A percentile compares a stretch with the other conserved stretches of the same genome.
Evolutionary conservation across 169 alveolate species (phyloP).

Genomic region (Amoebophrya sp.): DNA sequence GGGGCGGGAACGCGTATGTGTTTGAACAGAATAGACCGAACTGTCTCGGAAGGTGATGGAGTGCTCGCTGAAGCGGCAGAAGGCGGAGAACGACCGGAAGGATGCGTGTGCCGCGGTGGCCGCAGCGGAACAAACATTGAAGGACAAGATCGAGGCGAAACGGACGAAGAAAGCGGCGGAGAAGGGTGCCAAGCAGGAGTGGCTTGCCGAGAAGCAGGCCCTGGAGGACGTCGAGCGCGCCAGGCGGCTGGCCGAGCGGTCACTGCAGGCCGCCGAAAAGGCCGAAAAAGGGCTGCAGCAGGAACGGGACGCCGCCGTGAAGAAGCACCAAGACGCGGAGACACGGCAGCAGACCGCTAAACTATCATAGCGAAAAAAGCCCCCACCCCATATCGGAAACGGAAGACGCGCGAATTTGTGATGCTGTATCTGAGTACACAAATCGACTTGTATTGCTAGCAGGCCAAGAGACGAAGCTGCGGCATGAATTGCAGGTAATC

Average conservation of each 20-base stretch:
- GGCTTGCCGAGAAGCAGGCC: not conserved
- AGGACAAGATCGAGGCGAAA: not conserved
- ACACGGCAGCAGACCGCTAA: not conserved
- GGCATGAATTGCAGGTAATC: no score
- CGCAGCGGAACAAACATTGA: not conserved
- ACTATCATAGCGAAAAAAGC: not conserved
- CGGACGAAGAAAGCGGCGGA: not conserved
- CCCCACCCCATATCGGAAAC: no score
- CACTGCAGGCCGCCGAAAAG: not conserved
- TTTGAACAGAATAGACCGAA: no score
- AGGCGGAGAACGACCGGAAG: not conserved
- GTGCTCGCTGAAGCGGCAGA: not conserved
- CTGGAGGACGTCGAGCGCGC: not conserved
- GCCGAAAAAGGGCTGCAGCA: not conserved
- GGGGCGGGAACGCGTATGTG: no score
- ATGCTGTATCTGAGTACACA: no score
- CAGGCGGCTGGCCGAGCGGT: not conserved
- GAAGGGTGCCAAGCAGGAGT: not conserved
- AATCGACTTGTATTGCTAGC: no score
- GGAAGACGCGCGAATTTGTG: no score
- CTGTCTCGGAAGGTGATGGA: no score
- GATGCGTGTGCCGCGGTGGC: not conserved
- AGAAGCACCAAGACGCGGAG: not conserved
- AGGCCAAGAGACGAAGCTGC: no score
- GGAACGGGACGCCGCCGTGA: not conserved